Conservation (phyloP, 306 rosid species). For the Glycine soja region DNA sequence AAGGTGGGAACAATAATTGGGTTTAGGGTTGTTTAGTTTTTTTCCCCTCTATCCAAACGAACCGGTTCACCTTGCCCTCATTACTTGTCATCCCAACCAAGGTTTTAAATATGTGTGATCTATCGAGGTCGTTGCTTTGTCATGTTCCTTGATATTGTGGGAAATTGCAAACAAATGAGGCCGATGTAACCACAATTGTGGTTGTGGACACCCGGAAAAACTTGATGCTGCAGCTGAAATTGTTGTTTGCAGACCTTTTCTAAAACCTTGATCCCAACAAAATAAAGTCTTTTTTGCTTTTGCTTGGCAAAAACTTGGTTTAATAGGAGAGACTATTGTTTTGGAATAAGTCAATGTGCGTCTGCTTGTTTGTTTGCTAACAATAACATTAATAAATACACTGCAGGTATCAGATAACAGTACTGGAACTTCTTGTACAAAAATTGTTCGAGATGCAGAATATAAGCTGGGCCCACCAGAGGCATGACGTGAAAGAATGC, state of each 20-base stretch:
- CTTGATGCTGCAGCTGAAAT: background rate
- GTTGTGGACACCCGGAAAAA: background rate
- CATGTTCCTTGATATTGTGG: background rate
- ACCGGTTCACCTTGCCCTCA: background rate
- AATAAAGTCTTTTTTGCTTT: slow-evolving; percentile 10
- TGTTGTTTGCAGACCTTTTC: background rate
- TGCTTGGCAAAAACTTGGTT: background rate
- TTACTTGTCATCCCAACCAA: background rate
- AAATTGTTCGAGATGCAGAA: slow-evolving; percentile 59
- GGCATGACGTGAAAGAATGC: slow-evolving; percentile 58
- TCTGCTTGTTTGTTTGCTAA: slow-evolving; percentile 16
- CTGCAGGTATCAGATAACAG: slow-evolving; percentile 85
- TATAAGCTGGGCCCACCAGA: slow-evolving; percentile 58
- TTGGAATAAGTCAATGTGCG: background rate
- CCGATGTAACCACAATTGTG: background rate
- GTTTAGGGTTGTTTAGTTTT: no score
- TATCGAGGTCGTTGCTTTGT: background rate
- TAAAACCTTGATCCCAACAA: background rate
- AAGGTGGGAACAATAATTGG: no score
- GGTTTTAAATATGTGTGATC: background rate
- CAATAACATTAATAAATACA: slow-evolving; percentile 2
- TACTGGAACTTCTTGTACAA: slow-evolving; percentile 74
- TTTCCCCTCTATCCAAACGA: background rate
- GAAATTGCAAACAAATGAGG: background rate
- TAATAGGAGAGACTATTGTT: background rate